Percentiles rank a stretch among this genome's conserved stretches.
Evolutionary conservation across 83 land plant species (phyloP).

Genomic region (Isoetes engelmannii): DNA sequence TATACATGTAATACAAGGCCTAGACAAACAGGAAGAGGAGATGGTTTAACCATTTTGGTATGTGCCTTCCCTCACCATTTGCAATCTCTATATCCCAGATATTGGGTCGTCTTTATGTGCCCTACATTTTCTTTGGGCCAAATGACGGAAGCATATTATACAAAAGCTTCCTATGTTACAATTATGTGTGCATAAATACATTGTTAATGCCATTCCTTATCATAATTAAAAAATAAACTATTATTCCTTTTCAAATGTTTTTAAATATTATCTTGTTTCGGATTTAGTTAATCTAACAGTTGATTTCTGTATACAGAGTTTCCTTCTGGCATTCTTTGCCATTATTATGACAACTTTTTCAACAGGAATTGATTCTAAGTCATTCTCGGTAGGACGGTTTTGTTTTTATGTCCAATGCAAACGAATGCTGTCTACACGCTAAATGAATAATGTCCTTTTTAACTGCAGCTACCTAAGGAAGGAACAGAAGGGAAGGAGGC

Average conservation of each 20-base stretch:
- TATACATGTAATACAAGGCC: slow-evolving; percentile 37
- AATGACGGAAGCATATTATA: neutral
- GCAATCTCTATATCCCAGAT: neutral
- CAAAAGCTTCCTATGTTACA: neutral
- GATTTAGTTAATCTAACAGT: too few species aligned
- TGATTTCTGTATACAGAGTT: slow-evolving; percentile 28
- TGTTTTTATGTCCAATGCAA: too few species aligned
- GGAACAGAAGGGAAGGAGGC: neutral
- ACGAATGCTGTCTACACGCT: too few species aligned
- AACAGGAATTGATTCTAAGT: slow-evolving; percentile 35
- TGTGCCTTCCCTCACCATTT: slow-evolving; percentile 1
- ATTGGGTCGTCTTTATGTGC: neutral
- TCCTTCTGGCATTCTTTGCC: slow-evolving; percentile 29
- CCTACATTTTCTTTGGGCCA: too few species aligned
- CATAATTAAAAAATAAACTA: neutral
- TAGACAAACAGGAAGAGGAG: slow-evolving; percentile 41
- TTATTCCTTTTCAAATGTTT: neutral
- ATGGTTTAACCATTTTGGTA: slow-evolving; percentile 42
- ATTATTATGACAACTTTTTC: slow-evolving; percentile 38
- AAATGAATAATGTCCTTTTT: too few species aligned
- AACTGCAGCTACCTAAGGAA: slow-evolving; percentile 16
- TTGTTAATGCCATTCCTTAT: neutral
- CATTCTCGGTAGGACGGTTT: neutral
- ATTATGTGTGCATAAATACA: neutral
- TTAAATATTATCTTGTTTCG: neutral